Conservation (phyloP, 495 filamentous ascomycete genomes). For the Annulohypoxylon stygium region DNA sequence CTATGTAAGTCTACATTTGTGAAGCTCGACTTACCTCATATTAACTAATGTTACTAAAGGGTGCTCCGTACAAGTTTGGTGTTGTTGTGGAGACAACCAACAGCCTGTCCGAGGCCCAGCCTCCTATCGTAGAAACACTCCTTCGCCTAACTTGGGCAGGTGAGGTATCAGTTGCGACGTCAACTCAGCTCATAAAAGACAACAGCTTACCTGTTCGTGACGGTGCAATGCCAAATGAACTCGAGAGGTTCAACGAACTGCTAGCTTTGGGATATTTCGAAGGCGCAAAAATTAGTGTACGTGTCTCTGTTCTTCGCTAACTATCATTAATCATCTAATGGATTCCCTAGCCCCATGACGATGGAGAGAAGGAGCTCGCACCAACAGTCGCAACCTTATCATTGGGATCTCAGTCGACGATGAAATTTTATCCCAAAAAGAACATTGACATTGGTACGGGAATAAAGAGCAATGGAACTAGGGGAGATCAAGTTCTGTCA, state of each 20-base stretch:
- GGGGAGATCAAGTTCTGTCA: conserved; percentile 50
- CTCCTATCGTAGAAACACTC: conserved; percentile 67
- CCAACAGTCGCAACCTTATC: conserved; percentile 82
- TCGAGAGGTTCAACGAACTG: conserved; percentile 76
- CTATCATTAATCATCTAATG: conserved; percentile 43
- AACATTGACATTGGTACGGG: conserved; percentile 61
- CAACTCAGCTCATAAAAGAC: conserved; percentile 33
- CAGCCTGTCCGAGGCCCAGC: conserved; percentile 71
- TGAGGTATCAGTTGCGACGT: conserved; percentile 55
- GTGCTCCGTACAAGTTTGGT: conserved; percentile 86
- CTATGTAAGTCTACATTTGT: conserved; percentile 65
- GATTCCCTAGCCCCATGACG: conserved; percentile 79
- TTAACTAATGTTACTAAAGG: conserved; percentile 61
- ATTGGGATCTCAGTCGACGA: conserved; percentile 74
- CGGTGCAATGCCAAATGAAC: conserved; percentile 35
- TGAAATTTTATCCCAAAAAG: conserved; percentile 78
- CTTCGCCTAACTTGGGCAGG: conserved; percentile 77
- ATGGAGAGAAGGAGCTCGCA: conserved; percentile 81
- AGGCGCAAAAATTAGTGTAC: conserved; percentile 73
- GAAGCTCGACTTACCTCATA: background rate
- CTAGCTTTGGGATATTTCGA: conserved; percentile 83
- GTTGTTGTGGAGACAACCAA: conserved; percentile 71
- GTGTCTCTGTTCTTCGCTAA: conserved; percentile 42
- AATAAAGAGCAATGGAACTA: conserved; percentile 31
- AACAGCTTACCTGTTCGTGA: background rate